Evolutionary conservation across 208 protist genomes (phyloP).

Genomic region (Leishmania arabica): DNA sequence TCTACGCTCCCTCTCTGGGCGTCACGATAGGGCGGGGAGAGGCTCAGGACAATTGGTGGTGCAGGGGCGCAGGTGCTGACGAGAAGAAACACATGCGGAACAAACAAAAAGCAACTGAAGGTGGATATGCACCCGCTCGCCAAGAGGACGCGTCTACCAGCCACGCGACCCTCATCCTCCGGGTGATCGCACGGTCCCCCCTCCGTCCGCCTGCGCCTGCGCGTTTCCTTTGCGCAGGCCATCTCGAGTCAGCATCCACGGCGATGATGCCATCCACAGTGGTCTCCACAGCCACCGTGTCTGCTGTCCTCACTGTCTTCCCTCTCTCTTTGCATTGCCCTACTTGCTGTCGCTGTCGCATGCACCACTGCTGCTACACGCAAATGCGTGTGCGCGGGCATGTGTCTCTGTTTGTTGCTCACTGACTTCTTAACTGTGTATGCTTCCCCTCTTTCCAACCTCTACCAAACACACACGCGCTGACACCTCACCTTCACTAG

Average conservation of each 20-base stretch:
- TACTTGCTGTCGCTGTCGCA: background rate
- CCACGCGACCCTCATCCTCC: background rate
- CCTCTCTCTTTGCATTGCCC: background rate
- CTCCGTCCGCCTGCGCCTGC: background rate
- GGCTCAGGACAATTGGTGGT: background rate
- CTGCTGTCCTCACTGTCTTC: background rate
- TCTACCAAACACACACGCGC: background rate
- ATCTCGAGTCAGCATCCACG: background rate
- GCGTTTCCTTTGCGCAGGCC: background rate
- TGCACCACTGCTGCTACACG: background rate
- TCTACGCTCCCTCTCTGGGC: background rate
- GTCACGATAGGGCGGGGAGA: background rate
- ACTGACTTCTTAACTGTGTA: background rate
- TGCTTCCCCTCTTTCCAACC: background rate
- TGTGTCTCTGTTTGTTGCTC: background rate
- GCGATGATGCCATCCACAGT: background rate
- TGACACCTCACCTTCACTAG: background rate
- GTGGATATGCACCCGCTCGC: background rate
- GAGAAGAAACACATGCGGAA: background rate
- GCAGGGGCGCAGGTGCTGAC: background rate
- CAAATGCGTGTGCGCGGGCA: background rate
- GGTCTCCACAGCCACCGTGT: background rate
- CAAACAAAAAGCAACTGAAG: background rate
- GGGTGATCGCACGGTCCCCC: background rate
- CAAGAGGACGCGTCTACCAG: background rate